phyloP scores from a whole-genome alignment of 83 land plant genomes.

The Picea mariana region DNA sequence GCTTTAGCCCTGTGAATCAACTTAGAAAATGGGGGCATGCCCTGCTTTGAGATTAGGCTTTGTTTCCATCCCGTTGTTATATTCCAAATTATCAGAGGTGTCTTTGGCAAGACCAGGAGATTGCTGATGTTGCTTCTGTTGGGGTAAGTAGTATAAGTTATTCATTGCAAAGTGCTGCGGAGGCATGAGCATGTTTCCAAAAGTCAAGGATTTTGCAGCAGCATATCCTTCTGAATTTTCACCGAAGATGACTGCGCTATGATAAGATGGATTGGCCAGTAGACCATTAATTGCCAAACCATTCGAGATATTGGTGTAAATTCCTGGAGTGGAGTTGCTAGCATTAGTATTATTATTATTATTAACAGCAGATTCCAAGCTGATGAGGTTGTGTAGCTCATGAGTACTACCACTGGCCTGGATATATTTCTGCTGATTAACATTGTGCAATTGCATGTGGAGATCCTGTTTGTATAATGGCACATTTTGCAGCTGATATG shows the following conservation, averaged over 20 bases:
- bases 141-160: not conserved
- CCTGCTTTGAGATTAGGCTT: too few relatives aligned
- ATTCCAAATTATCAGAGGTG: not conserved
- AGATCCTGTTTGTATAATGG: not conserved
- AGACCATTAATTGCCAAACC: not conserved
- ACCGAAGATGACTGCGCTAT: not conserved
- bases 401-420: conserved; percentile 2
- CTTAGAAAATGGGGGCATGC: too few relatives aligned
- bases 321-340: not conserved
- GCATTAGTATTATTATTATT: not conserved
- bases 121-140: conserved; percentile 2
- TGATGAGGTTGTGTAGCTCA: not conserved
- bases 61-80: not conserved
- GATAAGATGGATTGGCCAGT: not conserved
- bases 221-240: conserved; percentile 12
- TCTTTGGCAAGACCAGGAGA: not conserved
- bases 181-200: conserved; percentile 9
- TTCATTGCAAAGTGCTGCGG: not conserved
- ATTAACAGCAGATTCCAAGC: conserved; percentile 1
- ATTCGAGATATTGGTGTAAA: conserved; percentile 2
- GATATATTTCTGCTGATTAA: conserved; percentile 10
- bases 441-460: not conserved
- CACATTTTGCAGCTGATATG: not conserved
- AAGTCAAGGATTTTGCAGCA: not conserved
- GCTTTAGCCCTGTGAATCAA: too few relatives aligned